Conservation (phyloP, 257 asterid species). For the Apocynum venetum region DNA sequence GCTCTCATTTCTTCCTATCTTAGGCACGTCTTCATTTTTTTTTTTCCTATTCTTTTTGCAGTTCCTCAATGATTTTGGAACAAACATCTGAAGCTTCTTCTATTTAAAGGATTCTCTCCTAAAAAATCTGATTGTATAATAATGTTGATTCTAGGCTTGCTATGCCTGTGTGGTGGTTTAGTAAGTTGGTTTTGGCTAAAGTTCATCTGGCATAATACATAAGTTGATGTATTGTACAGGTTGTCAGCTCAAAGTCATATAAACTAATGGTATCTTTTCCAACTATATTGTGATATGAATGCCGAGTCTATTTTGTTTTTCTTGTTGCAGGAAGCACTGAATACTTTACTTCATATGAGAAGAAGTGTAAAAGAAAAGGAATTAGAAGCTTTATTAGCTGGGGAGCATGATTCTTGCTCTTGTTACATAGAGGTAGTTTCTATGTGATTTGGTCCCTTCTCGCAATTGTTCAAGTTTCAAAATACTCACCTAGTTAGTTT, state of each 20-base stretch:
- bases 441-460: neutral
- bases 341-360: constrained; percentile 63
- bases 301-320: constrained; percentile 11
- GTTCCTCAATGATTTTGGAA: constrained; percentile 4
- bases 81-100: neutral
- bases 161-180: neutral
- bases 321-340: constrained; percentile 62
- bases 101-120: neutral
- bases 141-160: neutral
- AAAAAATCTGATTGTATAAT: neutral
- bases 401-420: constrained; percentile 83
- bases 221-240: neutral
- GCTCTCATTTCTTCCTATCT: constrained; percentile 37
- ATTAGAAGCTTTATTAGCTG: constrained; percentile 83
- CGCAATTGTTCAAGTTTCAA: constrained; percentile 1
- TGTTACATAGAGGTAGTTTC: constrained; percentile 79
- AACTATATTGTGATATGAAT: neutral
- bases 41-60: constrained; percentile 14
- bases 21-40: constrained; percentile 43
- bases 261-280: neutral
- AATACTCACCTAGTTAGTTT: neutral
- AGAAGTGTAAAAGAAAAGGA: constrained; percentile 71
- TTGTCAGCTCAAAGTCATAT: neutral
- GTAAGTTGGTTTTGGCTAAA: neutral
- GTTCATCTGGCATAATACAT: neutral